Evolutionary conservation across 129 eudicot genomes (phyloP), one percentile per base, ranked within the genome.

Genomic region (Apium graveolens): DNA sequence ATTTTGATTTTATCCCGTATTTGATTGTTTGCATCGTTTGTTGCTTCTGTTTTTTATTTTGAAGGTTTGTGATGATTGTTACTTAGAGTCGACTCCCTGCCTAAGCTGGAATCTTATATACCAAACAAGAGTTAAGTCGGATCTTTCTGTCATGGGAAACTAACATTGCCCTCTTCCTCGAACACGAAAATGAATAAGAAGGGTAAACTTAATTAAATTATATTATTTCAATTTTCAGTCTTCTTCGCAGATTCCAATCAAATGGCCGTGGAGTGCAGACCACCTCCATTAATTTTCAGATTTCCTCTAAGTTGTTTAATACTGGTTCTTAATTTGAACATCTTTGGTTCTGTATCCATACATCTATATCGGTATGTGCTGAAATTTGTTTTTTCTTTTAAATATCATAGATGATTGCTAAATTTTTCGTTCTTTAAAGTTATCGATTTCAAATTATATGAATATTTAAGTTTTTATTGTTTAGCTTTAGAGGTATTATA

Each of bases 21-120:
- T 65, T 29, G 71, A 65, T 65, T 70, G 41, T 48, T 21, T 68
- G 35, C 49, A 18, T 51, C 37, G 39, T 5, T 5, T 79, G 75
- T 46, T 78, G 11, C 46, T 65, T 84, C 79, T 71, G 71, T 46
- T 46, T 45, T 71, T 11, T 69, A 71, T 70, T 11, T 34, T 81
- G 84, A 80, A 96, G 99, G 97, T 92, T 69, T 96, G 99, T 83
- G 99, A 96, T 78, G 97, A 96, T 82, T 91, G 97, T 42, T 90
- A 92, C 80, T 92, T 94, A 39, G 99, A 96, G 79, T 78, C 92
- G 81, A 96, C 92, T 60, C 99, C 99, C 27, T 96, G 99, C 78
- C 91, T 96, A 73, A 97, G 92, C 86, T 82, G 99, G 80, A 80
- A 96, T 92, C 99, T 92, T 39, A 96, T 96, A 76, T 96, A 96